phyloP scores from a whole-genome alignment of 2,329 filamentous ascomycete genomes.

The Paecilomyces sp. region DNA sequence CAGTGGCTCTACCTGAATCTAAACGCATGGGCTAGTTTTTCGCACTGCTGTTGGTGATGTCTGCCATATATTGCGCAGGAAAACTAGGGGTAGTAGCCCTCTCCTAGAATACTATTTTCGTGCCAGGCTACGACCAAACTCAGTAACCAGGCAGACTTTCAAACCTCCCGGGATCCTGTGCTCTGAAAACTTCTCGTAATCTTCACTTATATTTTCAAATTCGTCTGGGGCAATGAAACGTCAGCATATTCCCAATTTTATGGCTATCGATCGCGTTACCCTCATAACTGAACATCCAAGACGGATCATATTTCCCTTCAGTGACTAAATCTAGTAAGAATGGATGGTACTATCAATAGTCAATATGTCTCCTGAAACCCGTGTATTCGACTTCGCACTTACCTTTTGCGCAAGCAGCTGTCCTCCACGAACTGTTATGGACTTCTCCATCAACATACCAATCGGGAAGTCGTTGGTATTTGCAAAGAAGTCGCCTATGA shows the following conservation, averaged over 20 bases:
- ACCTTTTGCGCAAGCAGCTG: constrained; percentile 19
- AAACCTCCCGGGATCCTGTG: constrained; percentile 22
- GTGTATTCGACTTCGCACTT: neutral
- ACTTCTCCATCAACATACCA: constrained; percentile 26
- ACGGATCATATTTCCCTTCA: constrained; percentile 18
- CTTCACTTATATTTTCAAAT: constrained; percentile 21
- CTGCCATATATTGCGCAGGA: too few species aligned
- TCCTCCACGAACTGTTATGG: constrained; percentile 22
- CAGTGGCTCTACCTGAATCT: too few species aligned
- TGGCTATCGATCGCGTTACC: constrained; percentile 4
- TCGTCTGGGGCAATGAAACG: constrained; percentile 11
- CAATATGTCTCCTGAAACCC: neutral
- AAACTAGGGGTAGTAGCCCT: too few species aligned
- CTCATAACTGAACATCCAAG: constrained; percentile 22
- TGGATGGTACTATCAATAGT: constrained; percentile 19
- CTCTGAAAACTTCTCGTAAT: constrained; percentile 14
- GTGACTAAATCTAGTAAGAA: constrained; percentile 19
- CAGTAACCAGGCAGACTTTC: constrained; percentile 21
- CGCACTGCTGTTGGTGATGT: too few species aligned
- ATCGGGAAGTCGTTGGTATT: constrained; percentile 22
- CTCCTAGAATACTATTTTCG: too few species aligned
- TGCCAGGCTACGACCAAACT: constrained; percentile 14
- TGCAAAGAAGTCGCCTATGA: constrained; percentile 23
- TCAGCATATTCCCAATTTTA: neutral
- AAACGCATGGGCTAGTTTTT: too few species aligned